Percentiles rank a stretch among this genome's conserved stretches.
Evolutionary conservation across 2,329 filamentous ascomycete genomes (phyloP).

Genomic region (Aspergillus hiratsukae): DNA sequence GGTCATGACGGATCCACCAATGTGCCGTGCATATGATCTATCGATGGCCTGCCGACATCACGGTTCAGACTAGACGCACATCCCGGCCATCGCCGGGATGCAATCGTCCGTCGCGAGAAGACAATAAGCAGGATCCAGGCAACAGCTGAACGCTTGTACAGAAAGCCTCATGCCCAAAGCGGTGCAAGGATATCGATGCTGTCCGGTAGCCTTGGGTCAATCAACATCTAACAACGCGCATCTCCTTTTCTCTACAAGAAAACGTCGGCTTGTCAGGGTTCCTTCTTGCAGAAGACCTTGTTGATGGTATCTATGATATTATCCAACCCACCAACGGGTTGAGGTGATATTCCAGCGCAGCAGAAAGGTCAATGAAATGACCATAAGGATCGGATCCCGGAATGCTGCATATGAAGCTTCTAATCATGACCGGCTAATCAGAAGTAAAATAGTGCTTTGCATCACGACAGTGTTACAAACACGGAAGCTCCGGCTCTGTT

Average conservation of each 20-base stretch:
- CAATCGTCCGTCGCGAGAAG: not conserved
- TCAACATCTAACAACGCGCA: no score
- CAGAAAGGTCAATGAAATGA: not conserved
- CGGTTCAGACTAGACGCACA: not conserved
- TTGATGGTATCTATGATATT: no score
- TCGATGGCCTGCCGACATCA: not conserved
- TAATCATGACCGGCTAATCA: not conserved
- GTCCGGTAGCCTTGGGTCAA: no score
- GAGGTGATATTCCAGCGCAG: not conserved
- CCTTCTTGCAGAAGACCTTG: no score
- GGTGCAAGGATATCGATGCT: not conserved
- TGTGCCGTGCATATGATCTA: not conserved
- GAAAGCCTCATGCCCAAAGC: not conserved
- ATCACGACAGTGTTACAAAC: not conserved
- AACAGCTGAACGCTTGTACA: not conserved
- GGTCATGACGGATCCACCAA: not conserved
- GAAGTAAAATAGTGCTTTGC: not conserved
- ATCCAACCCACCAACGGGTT: not conserved
- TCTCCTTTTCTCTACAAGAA: no score
- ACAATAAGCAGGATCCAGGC: not conserved
- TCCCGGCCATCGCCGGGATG: not conserved
- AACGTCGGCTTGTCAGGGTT: no score
- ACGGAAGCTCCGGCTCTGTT: not conserved
- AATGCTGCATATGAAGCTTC: not conserved
- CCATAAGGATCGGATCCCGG: no score